Evolutionary conservation across 371 early-diverging fungal genomes (phyloP).

Genomic region (Catenaria anguillulae): DNA sequence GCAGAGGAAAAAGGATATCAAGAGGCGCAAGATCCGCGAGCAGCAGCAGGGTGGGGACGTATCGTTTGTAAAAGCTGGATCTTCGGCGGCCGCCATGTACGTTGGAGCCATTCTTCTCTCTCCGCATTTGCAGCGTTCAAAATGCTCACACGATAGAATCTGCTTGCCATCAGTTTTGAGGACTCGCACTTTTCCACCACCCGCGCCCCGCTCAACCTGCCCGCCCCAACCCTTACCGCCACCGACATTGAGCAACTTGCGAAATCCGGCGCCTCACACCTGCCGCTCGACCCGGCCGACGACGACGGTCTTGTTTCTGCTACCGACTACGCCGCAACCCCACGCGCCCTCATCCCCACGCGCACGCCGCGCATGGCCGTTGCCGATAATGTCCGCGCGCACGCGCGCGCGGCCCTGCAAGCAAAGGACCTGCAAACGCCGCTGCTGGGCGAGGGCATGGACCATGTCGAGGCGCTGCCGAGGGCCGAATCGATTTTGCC

Average conservation of each 20-base stretch:
- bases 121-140: not conserved
- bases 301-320: conserved; percentile 35
- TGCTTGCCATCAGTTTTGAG: no score
- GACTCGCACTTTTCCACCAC: conserved; percentile 47
- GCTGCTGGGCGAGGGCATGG: conserved; percentile 62
- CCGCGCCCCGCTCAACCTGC: conserved; percentile 63
- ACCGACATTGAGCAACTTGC: conserved; percentile 79
- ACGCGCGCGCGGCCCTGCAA: conserved; percentile 69
- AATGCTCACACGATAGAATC: no score
- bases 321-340: conserved; percentile 17
- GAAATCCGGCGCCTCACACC: conserved; percentile 64
- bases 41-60: conserved; percentile 20
- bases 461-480: conserved; percentile 9
- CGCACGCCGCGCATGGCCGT: conserved; percentile 35
- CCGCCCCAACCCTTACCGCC: conserved; percentile 83
- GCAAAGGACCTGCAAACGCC: conserved; percentile 71
- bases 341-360: conserved; percentile 12
- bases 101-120: not conserved
- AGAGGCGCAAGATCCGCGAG: conserved; percentile 49
- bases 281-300: conserved; percentile 48
- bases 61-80: conserved; percentile 25
- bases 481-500: conserved; percentile 13
- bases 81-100: conserved; percentile 1
- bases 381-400: conserved; percentile 49
- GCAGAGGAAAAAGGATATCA: conserved; percentile 54